Conservation (phyloP, 306 rosid genomes). For the Carpinus fangiana region DNA sequence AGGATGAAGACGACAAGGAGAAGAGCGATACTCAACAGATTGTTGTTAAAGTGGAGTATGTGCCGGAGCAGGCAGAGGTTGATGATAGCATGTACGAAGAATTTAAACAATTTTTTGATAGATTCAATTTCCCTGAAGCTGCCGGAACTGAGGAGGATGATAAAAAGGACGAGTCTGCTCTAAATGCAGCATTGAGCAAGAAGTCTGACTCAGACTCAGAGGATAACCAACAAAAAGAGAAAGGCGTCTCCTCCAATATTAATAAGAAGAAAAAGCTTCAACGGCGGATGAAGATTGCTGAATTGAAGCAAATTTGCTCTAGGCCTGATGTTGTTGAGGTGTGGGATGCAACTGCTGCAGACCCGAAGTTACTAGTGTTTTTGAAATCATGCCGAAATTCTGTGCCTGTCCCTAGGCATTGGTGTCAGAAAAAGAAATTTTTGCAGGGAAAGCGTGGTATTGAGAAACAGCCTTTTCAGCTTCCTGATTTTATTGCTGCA, state of each 20-base stretch:
- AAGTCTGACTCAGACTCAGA: conserved; percentile 87
- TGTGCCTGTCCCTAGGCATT: conserved; percentile 98
- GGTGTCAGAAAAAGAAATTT: conserved; percentile 97
- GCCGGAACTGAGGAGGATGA: conserved; percentile 62
- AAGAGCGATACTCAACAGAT: conserved; percentile 61
- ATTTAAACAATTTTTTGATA: conserved; percentile 81
- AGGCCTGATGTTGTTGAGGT: conserved; percentile 99
- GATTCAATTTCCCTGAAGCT: conserved; percentile 63
- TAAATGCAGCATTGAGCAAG: conserved; percentile 56
- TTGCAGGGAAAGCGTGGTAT: conserved; percentile 99
- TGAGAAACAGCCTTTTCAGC: conserved; percentile 98
- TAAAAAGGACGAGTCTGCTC: conserved; percentile 65
- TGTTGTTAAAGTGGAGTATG: conserved; percentile 79
- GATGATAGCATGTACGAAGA: conserved; percentile 77
- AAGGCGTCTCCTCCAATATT: conserved; percentile 50
- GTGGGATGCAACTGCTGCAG: conserved; percentile 98
- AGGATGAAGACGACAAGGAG: conserved; percentile 55
- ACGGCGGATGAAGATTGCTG: conserved; percentile 97
- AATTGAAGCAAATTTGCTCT: conserved; percentile 80
- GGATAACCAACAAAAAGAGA: conserved; percentile 75
- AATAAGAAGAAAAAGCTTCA: conserved; percentile 99
- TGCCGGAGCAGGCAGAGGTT: conserved; percentile 77
- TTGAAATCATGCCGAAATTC: conserved; percentile 92
- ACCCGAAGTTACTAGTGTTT: conserved; percentile 90
- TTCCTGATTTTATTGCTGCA: conserved; percentile 99